Evolutionary conservation across 2,329 filamentous ascomycete genomes (phyloP), one percentile per base, ranked within the genome.

Genomic region (Fusarium nisikadoi): DNA sequence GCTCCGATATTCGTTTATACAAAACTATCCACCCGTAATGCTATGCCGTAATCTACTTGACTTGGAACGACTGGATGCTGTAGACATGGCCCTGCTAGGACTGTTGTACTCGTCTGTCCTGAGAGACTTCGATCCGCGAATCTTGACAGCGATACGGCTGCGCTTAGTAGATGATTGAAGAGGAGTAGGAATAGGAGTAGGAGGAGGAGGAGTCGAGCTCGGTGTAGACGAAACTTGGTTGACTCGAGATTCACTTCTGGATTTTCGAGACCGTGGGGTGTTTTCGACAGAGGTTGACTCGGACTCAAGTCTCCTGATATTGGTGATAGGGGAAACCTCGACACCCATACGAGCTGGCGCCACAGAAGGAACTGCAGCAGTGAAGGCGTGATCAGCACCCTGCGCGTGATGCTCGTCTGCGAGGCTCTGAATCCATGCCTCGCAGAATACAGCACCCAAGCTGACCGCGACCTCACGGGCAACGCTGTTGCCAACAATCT

Each of bases 401-500:
- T 54, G 25, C 16, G 35, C 38, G 6, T 59, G 60, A 8, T 53
- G 53, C 42, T 78, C 75, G 45, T 73, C 65, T 8, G 53, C 56
- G 13, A 77, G 72, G 29, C 74, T 81, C 50, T 76, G 64, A 5
- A 60, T 73, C 78, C 80, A 81, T 0, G 91, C 91, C 68, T 91
- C 86, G 12, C 91, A 84, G 17, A 94, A 81, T 14, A 86, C 83
- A 8, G 93, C 76, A 0, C 93, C 93, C 3, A 94, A 78, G 0
- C 89, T 89, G 23, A 94, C 80, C 0, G 92, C 88, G 2, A 93
- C 87, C 29, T 89, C 87, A 13, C 93, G 84, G 6, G 93, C 89
- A 0, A 97, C 93, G 33, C 91, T 93, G 79, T 97, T 97, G 0
- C 94, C 94, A 0, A 95, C 84, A 25, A 93, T 88, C 60, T 86